A percentile compares a stretch with the other conserved stretches of the same genome.
These are phyloP conservation scores for Eutypella sp. DNA, from an alignment of 2,329 filamentous ascomycete species.

Conservation along the genomic window DNA sequence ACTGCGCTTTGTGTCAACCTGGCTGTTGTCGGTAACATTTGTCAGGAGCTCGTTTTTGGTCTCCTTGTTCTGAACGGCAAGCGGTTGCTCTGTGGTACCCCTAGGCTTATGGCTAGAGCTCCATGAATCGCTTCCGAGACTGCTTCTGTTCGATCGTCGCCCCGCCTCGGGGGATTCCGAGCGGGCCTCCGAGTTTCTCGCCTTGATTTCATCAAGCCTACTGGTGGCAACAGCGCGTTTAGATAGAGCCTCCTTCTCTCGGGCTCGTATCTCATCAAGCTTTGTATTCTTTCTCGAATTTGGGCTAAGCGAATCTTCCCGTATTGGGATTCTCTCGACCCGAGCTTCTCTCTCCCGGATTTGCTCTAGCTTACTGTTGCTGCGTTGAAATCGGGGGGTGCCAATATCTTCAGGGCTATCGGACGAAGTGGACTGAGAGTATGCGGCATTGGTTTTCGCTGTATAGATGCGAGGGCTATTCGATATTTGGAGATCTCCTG, in stretches of 20 bases:
- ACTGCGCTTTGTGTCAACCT: conserved; percentile 1
- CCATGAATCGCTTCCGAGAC: conserved; percentile 7
- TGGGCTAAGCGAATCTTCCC: conserved; percentile 12
- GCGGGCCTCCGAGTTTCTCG: conserved; percentile 39
- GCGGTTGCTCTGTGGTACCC: not conserved
- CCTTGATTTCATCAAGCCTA: conserved; percentile 48
- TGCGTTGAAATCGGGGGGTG: conserved; percentile 20
- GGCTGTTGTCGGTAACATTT: not conserved
- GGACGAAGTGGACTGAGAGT: conserved; percentile 4
- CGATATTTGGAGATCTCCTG: conserved; percentile 49
- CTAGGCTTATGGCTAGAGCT: not conserved
- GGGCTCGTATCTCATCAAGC: conserved; percentile 43
- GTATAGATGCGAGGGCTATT: conserved; percentile 49
- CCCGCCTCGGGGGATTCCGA: conserved; percentile 37
- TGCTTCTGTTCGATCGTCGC: conserved; percentile 25
- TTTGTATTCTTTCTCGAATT: conserved; percentile 35
- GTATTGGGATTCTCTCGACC: conserved; percentile 19
- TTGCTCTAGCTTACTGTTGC: conserved; percentile 31
- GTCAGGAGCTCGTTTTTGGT: not conserved
- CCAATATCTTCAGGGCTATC: conserved; percentile 3
- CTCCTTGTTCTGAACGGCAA: not conserved
- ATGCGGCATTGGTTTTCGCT: conserved; percentile 22
- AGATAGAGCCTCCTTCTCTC: conserved; percentile 40
- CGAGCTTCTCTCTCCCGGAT: conserved; percentile 31
- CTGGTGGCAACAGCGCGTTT: conserved; percentile 43